phyloP scores from a whole-genome alignment of 2,329 filamentous ascomycete species.

The Parastagonospora avenae region DNA sequence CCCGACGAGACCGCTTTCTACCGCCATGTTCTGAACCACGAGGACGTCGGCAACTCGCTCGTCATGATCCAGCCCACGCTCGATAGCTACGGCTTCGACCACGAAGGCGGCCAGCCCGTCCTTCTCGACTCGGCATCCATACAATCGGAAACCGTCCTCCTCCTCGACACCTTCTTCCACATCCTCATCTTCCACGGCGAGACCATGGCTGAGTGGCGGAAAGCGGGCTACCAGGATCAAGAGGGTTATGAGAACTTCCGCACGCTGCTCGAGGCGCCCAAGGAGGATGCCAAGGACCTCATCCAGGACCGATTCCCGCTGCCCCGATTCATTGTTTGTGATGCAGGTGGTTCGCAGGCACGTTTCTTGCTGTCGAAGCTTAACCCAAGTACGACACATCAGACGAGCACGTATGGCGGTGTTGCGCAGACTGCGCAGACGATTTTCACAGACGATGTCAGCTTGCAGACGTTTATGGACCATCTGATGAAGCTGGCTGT shows the following conservation, averaged over 20 bases:
- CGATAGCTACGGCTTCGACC: conserved; percentile 96
- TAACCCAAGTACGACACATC: conserved; percentile 96
- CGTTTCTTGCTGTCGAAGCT: conserved; percentile 96
- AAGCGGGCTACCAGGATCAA: conserved; percentile 96
- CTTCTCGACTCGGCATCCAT: conserved; percentile 95
- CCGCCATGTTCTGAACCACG: conserved; percentile 93
- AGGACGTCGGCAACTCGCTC: conserved; percentile 94
- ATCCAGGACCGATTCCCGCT: conserved; percentile 98
- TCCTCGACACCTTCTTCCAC: conserved; percentile 99
- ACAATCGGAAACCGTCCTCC: conserved; percentile 87
- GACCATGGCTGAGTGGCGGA: conserved; percentile 96
- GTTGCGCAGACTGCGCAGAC: conserved; percentile 91
- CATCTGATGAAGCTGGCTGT: conserved; percentile 86
- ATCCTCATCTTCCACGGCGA: conserved; percentile 99
- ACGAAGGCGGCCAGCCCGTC: conserved; percentile 91
- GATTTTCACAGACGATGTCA: conserved; percentile 98
- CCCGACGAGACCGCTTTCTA: conserved; percentile 99
- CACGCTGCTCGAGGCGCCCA: conserved; percentile 83
- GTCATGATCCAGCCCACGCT: conserved; percentile 99
- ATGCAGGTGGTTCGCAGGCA: conserved; percentile 96
- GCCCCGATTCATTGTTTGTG: conserved; percentile 96
- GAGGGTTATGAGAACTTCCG: conserved; percentile 98
- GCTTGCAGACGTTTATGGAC: conserved; percentile 98
- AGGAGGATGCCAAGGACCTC: conserved; percentile 96
- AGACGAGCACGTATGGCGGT: conserved; percentile 87